Percentiles rank a stretch among this genome's conserved stretches.
These are phyloP conservation scores for Paxillus ammoniavirescens DNA, from an alignment of 768 basidiomycete genomes.

Conservation along the genomic window DNA sequence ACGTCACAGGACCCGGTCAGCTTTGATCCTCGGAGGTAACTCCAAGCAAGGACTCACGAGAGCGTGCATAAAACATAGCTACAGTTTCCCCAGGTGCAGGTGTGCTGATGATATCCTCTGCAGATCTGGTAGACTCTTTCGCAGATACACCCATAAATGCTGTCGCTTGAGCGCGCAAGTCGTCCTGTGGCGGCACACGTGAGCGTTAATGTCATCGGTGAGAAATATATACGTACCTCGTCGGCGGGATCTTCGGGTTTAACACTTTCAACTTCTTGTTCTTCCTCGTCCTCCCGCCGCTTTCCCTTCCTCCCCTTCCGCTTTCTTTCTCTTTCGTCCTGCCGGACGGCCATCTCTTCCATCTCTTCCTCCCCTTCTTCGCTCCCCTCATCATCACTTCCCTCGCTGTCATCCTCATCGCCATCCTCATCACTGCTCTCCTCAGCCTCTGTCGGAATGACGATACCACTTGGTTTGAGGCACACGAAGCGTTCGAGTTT, in stretches of 20 bases:
- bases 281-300: conserved; percentile 30
- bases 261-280: conserved; percentile 18
- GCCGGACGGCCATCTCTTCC: conserved; percentile 1
- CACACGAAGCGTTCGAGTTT: conserved; percentile 80
- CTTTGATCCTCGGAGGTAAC: not conserved
- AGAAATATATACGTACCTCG: conserved; percentile 1
- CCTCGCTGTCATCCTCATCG: conserved; percentile 55
- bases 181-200: conserved; percentile 21
- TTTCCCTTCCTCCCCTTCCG: conserved; percentile 3
- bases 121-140: conserved; percentile 49
- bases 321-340: conserved; percentile 4
- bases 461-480: conserved; percentile 62
- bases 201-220: not conserved
- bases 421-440: conserved; percentile 61
- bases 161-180: conserved; percentile 42
- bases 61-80: conserved; percentile 79
- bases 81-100: conserved; percentile 84
- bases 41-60: conserved; percentile 46
- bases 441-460: conserved; percentile 61
- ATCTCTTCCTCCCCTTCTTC: conserved; percentile 7
- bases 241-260: not conserved
- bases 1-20: not conserved
- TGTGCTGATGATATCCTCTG: conserved; percentile 73
- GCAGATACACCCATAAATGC: conserved; percentile 66
- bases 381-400: conserved; percentile 35